These are phyloP conservation scores for Priceomyces fermenticarens DNA, from an alignment of 805 yeast species.

Conservation along the genomic window DNA sequence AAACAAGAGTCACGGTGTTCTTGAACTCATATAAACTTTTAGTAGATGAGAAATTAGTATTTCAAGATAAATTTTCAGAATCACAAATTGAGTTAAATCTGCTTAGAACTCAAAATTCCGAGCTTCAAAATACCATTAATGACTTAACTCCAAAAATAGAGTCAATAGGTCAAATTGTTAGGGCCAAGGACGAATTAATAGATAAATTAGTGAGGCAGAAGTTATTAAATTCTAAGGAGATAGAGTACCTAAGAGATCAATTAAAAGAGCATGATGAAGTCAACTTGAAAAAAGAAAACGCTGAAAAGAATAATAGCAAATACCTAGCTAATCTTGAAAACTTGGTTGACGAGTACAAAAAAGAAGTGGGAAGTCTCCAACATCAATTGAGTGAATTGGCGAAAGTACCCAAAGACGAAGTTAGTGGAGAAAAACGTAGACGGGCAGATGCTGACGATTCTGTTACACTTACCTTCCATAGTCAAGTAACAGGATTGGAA, in stretches of 20 bases:
- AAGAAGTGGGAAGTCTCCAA: constrained; percentile 45
- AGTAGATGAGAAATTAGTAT: constrained; percentile 28
- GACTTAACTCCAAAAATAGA: constrained; percentile 11
- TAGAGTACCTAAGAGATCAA: constrained; percentile 54
- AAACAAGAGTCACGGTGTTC: constrained; percentile 28
- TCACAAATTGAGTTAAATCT: constrained; percentile 16
- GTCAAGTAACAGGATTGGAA: constrained; percentile 25
- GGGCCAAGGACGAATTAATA: constrained; percentile 15
- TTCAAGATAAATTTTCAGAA: constrained; percentile 35
- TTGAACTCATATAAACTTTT: constrained; percentile 36
- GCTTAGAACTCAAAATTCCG: constrained; percentile 13
- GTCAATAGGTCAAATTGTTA: constrained; percentile 10
- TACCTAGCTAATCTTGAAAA: constrained; percentile 41
- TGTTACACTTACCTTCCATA: constrained; percentile 6
- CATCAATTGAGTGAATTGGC: constrained; percentile 23
- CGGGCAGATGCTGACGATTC: constrained; percentile 16
- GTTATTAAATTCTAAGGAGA: constrained; percentile 53
- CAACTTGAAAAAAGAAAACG: constrained; percentile 22
- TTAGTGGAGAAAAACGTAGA: constrained; percentile 24
- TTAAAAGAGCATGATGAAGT: constrained; percentile 46
- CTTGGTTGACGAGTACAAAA: constrained; percentile 55
- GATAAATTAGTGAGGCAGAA: constrained; percentile 50
- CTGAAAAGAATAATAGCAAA: constrained; percentile 26
- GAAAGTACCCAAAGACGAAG: constrained; percentile 10
- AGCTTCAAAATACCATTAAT: constrained; percentile 8